Base-by-base conservation (phyloP, 768 basidiomycete genomes). In the Suillus brevipes region DNA sequence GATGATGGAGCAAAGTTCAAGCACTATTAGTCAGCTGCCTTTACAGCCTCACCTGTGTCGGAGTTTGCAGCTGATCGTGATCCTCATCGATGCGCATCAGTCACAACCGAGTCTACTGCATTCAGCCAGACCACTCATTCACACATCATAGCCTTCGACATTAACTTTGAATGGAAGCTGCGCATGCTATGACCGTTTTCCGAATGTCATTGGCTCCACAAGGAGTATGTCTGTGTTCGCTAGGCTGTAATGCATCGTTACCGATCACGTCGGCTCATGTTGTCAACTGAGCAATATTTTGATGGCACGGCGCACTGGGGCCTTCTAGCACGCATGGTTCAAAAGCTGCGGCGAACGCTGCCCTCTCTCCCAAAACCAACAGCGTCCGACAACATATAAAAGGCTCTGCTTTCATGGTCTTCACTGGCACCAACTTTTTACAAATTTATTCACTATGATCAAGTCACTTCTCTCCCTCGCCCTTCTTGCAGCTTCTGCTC, bases 401-500 rank as follows among this genome's bases (percentile, higher is more conserved):
- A 61, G 25, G 25, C 31, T 34, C 12, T 10, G 28, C 13, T 61
- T 59, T 14, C 53, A 34, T 20, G 37, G 31, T 57, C 31, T 57
- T 37, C 7, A 36, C 34, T 36, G 34, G 34, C 14, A 58, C 31
- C 5, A 61, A 38, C 2, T 31, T 38, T 61, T 10, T 14, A 36
- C 34, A 42, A 5, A 28, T 13, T 37, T 25, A 9, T 45, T 59
- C 64, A 77, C 71, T 65, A 52, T 72, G 34, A 70, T 72, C 28
- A 70, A 64, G 45, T 60, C 9, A 59, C 10, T 23, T 42, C 38
- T 59, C 18, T 47, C 65, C 4, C 59, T 65, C 38, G 66, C 74
- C 25, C 55, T 82, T 55, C 70, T 83, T 20, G 70, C 74, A 36
- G 68, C 76, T 20, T 58, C 74, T 23, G 79, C 74, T 37, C 69